Percentiles rank a stretch among this genome's conserved stretches.
Evolutionary conservation across 805 yeast species (phyloP).

Genomic region (Metschnikowia gruessii): DNA sequence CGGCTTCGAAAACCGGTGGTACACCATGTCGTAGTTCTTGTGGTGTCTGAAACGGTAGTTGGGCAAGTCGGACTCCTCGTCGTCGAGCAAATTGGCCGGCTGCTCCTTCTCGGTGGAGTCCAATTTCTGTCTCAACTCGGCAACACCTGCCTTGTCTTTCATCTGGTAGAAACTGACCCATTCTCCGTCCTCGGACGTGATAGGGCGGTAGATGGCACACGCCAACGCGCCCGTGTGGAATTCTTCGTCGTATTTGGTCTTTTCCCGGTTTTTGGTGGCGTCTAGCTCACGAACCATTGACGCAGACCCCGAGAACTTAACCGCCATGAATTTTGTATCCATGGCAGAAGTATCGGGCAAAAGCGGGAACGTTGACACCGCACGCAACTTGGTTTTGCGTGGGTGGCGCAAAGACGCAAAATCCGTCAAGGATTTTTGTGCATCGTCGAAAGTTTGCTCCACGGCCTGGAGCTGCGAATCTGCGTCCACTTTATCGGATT

Average conservation of each 20-base stretch:
- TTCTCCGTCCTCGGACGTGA: conserved; percentile 66
- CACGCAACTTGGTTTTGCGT: conserved; percentile 63
- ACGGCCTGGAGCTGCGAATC: conserved; percentile 63
- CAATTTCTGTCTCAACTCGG: conserved; percentile 26
- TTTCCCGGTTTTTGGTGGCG: conserved; percentile 28
- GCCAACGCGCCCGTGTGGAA: conserved; percentile 40
- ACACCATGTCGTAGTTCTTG: conserved; percentile 78
- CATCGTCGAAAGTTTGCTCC: conserved; percentile 72
- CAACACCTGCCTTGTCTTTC: conserved; percentile 25
- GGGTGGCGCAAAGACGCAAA: conserved; percentile 65
- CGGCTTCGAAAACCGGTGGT: conserved; percentile 43
- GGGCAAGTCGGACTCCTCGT: conserved; percentile 40
- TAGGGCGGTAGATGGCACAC: conserved; percentile 70
- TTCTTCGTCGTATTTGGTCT: conserved; percentile 26
- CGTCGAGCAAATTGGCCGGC: conserved; percentile 41
- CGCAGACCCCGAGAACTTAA: conserved; percentile 62
- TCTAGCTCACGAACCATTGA: conserved; percentile 41
- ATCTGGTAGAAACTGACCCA: conserved; percentile 62
- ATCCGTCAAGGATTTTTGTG: conserved; percentile 45
- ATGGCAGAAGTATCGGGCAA: conserved; percentile 89
- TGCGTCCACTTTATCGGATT: conserved; percentile 43
- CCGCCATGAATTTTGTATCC: conserved; percentile 68
- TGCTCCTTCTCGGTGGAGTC: conserved; percentile 43
- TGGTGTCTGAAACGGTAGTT: conserved; percentile 57
- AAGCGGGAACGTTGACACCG: conserved; percentile 74